Base-by-base conservation (phyloP, 2,329 filamentous ascomycete species). In the Furcasterigmium furcatum region DNA sequence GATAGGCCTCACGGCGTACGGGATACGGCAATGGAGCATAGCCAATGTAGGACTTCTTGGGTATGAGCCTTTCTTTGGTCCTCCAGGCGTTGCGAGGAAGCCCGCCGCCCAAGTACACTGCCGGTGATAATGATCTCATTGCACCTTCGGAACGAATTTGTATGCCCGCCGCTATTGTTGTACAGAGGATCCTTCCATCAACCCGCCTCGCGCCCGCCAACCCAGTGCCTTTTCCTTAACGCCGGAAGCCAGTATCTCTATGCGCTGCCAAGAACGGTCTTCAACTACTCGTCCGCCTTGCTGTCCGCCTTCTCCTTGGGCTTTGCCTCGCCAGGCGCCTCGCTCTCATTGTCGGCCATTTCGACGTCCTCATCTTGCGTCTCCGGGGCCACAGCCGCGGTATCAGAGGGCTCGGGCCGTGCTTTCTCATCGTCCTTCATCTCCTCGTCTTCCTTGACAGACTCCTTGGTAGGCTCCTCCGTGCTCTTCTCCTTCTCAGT, bases 321-420 rank as follows among this genome's bases (percentile, higher is more conserved):
- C 9, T 47, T 52, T 22, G 47, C 49, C 22, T 52, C 45, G 16
- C 41, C 42, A 38, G 68, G 63, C 34, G 69, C 67, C 44, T 70
- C 67, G 3, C 69, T 70, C 38, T 75, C 72, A 46, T 70, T 68
- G 44, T 73, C 71, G 13, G 56, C 61, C 72, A 76, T 76, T 53
- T 76, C 72, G 5, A 74, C 66, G 47, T 75, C 73, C 45, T 75
- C 70, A n/a, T 73, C 71, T 44, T 71, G 66, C 27, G 65, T 57
- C 21, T 58, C 57, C 10, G 58, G 52, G 8, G 39, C 51, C 4
- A 49, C 48, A 20, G 36, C 52, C 5, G 50, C 48, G 18, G 44
- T 48, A 22, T 55, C 47, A 22, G 50, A 45, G 5, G 48, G 48
- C 45, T 36, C 34, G 18, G 24, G 24, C 7, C 19, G n/a, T 5